Percentiles rank a stretch among this genome's conserved stretches.
Conservation (phyloP, 345 rosid species). For the Melastoma malabathricum region DNA sequence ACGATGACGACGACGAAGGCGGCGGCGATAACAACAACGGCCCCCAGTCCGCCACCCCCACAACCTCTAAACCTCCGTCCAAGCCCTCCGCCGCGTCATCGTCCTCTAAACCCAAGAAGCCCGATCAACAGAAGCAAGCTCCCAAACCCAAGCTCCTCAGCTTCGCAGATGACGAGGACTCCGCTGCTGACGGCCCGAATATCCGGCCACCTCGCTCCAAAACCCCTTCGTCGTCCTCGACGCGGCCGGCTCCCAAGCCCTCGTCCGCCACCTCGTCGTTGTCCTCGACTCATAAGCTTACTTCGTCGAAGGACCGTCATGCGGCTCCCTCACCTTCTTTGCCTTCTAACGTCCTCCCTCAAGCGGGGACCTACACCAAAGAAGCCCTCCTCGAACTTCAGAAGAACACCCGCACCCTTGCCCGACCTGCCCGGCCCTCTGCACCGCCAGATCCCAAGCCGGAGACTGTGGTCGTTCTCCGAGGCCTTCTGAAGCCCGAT, state of each 20-base stretch:
- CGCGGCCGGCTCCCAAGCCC: slow-evolving; percentile 16
- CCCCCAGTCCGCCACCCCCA: background rate
- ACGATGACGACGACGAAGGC: slow-evolving; percentile 20
- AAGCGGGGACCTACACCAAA: slow-evolving; percentile 77
- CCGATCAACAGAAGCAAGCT: slow-evolving; percentile 5
- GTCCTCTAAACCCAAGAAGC: slow-evolving; percentile 22
- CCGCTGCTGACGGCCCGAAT: slow-evolving; percentile 13
- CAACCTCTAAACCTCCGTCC: slow-evolving; percentile 4
- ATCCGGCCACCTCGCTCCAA: slow-evolving; percentile 12
- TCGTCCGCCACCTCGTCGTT: slow-evolving; percentile 23
- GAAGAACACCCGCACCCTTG: slow-evolving; percentile 32
- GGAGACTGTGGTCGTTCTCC: slow-evolving; percentile 13
- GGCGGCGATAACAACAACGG: slow-evolving; percentile 5
- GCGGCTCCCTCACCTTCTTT: slow-evolving; percentile 19
- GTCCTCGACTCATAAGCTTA: slow-evolving; percentile 29
- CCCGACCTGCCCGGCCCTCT: slow-evolving; percentile 39
- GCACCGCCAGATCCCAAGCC: slow-evolving; percentile 25
- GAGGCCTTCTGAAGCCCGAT: slow-evolving; percentile 10
- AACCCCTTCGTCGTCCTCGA: slow-evolving; percentile 17
- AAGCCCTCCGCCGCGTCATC: background rate
- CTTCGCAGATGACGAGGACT: slow-evolving; percentile 77
- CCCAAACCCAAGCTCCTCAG: slow-evolving; percentile 62
- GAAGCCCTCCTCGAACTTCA: slow-evolving; percentile 83
- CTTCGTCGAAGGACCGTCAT: slow-evolving; percentile 43
- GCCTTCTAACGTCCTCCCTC: slow-evolving; percentile 64